These are phyloP conservation scores for Russula compacta DNA, from an alignment of 768 basidiomycete genomes.

Conservation along the genomic window DNA sequence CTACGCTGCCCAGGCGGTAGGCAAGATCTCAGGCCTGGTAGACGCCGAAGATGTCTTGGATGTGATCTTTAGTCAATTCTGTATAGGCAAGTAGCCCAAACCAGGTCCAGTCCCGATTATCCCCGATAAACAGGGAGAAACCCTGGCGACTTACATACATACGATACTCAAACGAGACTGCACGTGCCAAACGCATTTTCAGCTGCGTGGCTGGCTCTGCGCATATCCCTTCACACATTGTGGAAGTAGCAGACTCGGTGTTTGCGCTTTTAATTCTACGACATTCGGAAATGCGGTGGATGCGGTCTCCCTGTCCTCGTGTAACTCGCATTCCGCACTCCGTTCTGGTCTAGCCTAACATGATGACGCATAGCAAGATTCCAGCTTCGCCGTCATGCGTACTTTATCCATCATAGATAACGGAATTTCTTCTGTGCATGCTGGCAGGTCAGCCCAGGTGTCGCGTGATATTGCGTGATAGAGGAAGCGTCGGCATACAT, in stretches of 20 bases:
- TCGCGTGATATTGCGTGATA: not conserved
- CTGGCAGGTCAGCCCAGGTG: not conserved
- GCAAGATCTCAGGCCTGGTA: constrained; percentile 71
- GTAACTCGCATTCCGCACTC: not conserved
- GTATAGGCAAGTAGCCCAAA: constrained; percentile 26
- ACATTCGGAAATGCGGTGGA: constrained; percentile 2
- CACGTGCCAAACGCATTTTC: not conserved
- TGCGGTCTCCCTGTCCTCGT: not conserved
- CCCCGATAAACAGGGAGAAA: not conserved
- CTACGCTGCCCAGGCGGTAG: constrained; percentile 78
- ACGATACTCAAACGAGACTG: not conserved
- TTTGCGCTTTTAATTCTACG: not conserved
- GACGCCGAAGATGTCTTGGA: constrained; percentile 80
- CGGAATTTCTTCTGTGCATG: constrained; percentile 3
- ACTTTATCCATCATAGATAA: not conserved
- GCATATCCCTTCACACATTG: not conserved
- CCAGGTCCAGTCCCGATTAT: not conserved
- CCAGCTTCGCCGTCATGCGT: not conserved
- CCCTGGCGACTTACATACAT: not conserved
- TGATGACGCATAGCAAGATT: not conserved
- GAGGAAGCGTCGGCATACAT: not conserved
- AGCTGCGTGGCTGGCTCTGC: not conserved
- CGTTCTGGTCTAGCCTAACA: not conserved
- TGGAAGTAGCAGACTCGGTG: not conserved
- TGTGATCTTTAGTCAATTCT: constrained; percentile 77